phyloP scores from a whole-genome alignment of 352 stramenopile species.

The Ochromonadaceae sp. region DNA sequence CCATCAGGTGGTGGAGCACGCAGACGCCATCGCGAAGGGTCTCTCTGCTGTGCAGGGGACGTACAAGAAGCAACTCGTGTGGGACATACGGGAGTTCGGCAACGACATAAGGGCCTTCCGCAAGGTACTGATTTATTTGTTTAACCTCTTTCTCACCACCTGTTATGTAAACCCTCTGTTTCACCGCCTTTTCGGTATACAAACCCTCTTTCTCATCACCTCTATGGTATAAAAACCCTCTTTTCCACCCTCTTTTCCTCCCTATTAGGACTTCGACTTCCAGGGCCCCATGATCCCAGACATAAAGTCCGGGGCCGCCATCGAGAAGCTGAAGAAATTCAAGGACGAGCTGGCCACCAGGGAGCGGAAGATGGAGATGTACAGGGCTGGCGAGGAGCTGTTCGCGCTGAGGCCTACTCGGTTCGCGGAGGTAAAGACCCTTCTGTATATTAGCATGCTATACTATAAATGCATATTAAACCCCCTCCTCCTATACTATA shows the following conservation, averaged over 20 bases:
- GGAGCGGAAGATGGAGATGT: conserved; percentile 64
- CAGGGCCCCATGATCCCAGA: conserved; percentile 33
- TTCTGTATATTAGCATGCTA: too few species aligned
- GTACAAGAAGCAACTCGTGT: conserved; percentile 73
- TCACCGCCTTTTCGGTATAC: too few species aligned
- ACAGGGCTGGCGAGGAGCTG: conserved; percentile 59
- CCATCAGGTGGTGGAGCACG: conserved; percentile 66
- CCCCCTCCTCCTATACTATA: not conserved
- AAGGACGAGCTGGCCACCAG: conserved; percentile 54
- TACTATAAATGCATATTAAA: too few species aligned
- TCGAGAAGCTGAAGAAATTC: conserved; percentile 59
- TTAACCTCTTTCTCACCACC: too few species aligned
- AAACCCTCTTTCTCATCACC: too few species aligned
- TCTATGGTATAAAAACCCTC: too few species aligned
- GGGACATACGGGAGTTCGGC: conserved; percentile 57
- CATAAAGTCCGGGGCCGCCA: conserved; percentile 51
- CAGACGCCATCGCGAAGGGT: conserved; percentile 63
- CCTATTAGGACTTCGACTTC: conserved; percentile 1
- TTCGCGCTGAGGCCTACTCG: conserved; percentile 53
- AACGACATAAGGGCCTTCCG: conserved; percentile 48
- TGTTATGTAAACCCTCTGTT: too few species aligned
- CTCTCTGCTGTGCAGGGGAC: conserved; percentile 49
- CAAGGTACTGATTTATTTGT: too few species aligned
- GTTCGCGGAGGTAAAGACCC: too few species aligned
- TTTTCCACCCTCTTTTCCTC: not conserved